Evolutionary conservation across 345 rosid species (phyloP), one percentile per base, ranked within the genome.

Genomic region (Odontarrhena argentea): DNA sequence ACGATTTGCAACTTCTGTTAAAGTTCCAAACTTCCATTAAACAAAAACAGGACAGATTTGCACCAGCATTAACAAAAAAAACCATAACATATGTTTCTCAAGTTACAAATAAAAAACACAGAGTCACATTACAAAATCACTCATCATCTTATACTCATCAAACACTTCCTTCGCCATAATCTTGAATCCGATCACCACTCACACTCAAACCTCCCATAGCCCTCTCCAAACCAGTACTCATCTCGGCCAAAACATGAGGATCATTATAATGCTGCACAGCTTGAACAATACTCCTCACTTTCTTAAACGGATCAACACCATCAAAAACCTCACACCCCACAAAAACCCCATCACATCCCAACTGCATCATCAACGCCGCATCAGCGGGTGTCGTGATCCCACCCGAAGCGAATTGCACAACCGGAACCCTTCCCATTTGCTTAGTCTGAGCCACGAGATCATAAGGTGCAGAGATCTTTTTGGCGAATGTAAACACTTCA

Each of bases 281-380:
- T 65, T 76, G 80, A 51, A 84, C 85, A 70, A 85, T 82, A 8
- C 80, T 80, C 13, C 77, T 69, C 14, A 84, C 61, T 30, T 65
- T 78, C 84, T 78, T 81, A 8, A 65, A 85, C 7, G 87, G 82
- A 76, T 82, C 82, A 1, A 69, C 4, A 59, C 77, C 67, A 0
- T 80, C 77, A 22, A 87, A 83, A 50, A 82, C 77, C 69, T 81
- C 86, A 0, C 65, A 57, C 6, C 86, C 83, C 2, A 86, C 68
- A 4, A 84, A 84, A 38, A 88, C 84, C 1, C 89, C 89, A 71
- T 85, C 91, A 41, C 86, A 84, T 1, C 88, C 86, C 43, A 85
- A 34, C 65, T 86, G 96, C 92, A 84, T 84, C 86, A 86, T 82
- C 79, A 83, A 37, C 5, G 91, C 91, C 2, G 81, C 88, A 70